Evolutionary conservation across 441 rosid genomes (phyloP).

Genomic region (Jatropha podagrica): DNA sequence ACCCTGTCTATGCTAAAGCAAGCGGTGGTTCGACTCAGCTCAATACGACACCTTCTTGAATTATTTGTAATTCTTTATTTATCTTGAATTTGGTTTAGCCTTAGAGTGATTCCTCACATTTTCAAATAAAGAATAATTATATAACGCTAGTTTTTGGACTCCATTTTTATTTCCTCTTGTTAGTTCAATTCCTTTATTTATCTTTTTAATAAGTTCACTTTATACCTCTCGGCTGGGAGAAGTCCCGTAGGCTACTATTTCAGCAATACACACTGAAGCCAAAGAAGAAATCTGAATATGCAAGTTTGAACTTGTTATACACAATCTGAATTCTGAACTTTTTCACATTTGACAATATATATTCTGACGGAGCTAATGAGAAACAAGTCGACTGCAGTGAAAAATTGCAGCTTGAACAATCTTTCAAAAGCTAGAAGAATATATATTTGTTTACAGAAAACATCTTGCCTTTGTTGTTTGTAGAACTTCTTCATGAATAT

Average conservation of each 20-base stretch:
- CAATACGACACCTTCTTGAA: slow-evolving; percentile 29
- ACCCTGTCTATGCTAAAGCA: slow-evolving; percentile 49
- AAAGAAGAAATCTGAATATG: neutral
- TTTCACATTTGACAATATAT: slow-evolving; percentile 13
- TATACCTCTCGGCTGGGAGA: neutral
- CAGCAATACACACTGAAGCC: neutral
- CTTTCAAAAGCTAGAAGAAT: slow-evolving; percentile 19
- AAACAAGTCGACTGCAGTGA: slow-evolving; percentile 22
- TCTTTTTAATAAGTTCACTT: neutral
- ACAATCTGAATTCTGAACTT: too few species aligned
- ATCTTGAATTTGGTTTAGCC: neutral
- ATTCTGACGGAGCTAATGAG: slow-evolving; percentile 6
- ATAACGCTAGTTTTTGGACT: neutral
- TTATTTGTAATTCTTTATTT: too few species aligned
- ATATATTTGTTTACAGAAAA: neutral
- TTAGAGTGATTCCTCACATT: neutral
- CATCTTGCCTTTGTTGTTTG: neutral
- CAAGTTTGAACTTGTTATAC: too few species aligned
- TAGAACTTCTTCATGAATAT: neutral
- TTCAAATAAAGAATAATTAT: neutral
- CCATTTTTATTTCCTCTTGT: neutral
- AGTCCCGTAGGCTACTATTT: neutral
- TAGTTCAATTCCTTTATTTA: neutral
- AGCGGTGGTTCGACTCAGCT: slow-evolving; percentile 25
- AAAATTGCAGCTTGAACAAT: slow-evolving; percentile 29